phyloP scores from a whole-genome alignment of 2,329 filamentous ascomycete genomes.

The Laburnicola sp. region DNA sequence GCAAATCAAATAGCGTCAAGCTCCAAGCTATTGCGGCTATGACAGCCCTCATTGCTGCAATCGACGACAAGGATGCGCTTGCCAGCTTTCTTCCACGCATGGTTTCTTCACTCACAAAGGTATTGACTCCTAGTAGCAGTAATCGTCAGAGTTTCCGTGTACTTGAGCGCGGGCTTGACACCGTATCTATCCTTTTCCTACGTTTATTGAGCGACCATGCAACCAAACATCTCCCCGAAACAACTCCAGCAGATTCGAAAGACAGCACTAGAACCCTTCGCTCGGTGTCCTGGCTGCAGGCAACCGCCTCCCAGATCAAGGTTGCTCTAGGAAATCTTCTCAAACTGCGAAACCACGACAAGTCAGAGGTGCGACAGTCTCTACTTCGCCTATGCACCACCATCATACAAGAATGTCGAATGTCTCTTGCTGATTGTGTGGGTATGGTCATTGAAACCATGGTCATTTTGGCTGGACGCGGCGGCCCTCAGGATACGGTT shows the following conservation, averaged over 20 bases:
- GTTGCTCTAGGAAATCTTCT: constrained; percentile 77
- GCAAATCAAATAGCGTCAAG: constrained; percentile 68
- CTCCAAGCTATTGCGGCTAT: constrained; percentile 69
- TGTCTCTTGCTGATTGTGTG: constrained; percentile 69
- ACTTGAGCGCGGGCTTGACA: constrained; percentile 63
- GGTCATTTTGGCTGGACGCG: constrained; percentile 62
- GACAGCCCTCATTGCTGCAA: constrained; percentile 61
- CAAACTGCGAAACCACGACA: constrained; percentile 72
- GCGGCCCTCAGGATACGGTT: constrained; percentile 51
- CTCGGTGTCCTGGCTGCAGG: constrained; percentile 71
- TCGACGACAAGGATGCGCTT: constrained; percentile 73
- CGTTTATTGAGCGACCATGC: constrained; percentile 53
- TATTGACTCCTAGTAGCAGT: constrained; percentile 69
- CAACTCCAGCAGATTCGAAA: constrained; percentile 11
- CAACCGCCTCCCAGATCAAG: constrained; percentile 79
- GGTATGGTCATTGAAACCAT: constrained; percentile 79
- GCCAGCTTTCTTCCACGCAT: constrained; percentile 87
- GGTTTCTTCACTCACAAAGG: constrained; percentile 76
- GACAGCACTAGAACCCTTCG: constrained; percentile 41
- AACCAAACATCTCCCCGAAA: constrained; percentile 32
- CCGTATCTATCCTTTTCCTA: constrained; percentile 55
- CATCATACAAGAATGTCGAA: constrained; percentile 77
- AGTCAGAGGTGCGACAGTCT: constrained; percentile 67
- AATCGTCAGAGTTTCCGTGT: constrained; percentile 64
- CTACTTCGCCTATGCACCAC: constrained; percentile 72